Percentiles rank a stretch among this genome's conserved stretches.
These are phyloP conservation scores for Inonotus hispidus DNA, from an alignment of 1,284 basidiomycete genomes.

Conservation along the genomic window DNA sequence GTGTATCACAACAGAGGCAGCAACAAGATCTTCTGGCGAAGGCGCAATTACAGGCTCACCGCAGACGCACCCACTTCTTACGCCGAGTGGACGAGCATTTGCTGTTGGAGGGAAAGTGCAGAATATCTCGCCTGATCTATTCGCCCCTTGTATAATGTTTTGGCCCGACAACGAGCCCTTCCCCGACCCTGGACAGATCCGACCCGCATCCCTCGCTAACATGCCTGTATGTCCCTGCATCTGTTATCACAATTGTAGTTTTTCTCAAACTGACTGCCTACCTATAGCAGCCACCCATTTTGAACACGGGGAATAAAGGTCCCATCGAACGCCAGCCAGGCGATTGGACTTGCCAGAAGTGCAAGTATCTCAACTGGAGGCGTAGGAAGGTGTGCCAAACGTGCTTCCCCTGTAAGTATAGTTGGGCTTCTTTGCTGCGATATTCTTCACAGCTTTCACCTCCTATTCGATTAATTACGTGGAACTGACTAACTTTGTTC, in stretches of 20 bases:
- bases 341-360: conserved; percentile 85
- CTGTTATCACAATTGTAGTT: neutral
- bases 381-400: conserved; percentile 84
- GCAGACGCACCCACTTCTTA: conserved; percentile 56
- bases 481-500: conserved; percentile 17
- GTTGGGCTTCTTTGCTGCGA: conserved; percentile 15
- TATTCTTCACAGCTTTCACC: conserved; percentile 10
- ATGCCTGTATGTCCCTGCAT: conserved; percentile 41
- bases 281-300: conserved; percentile 68
- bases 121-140: conserved; percentile 66
- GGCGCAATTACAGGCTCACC: conserved; percentile 22
- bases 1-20: conserved; percentile 10
- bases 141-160: conserved; percentile 71
- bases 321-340: conserved; percentile 84
- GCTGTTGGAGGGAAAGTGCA: conserved; percentile 69
- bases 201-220: conserved; percentile 49
- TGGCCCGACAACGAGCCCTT: conserved; percentile 83
- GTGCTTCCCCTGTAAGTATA: conserved; percentile 69
- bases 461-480: conserved; percentile 11
- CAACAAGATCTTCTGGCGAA: conserved; percentile 15
- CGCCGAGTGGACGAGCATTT: conserved; percentile 71
- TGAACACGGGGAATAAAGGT: conserved; percentile 85
- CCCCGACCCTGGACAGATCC: conserved; percentile 70
- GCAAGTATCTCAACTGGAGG: conserved; percentile 83
- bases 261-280: conserved; percentile 14